A percentile compares a stretch with the other conserved stretches of the same genome.
Conservation (phyloP, 352 stramenopile species). For the Pythium plurisporium region DNA sequence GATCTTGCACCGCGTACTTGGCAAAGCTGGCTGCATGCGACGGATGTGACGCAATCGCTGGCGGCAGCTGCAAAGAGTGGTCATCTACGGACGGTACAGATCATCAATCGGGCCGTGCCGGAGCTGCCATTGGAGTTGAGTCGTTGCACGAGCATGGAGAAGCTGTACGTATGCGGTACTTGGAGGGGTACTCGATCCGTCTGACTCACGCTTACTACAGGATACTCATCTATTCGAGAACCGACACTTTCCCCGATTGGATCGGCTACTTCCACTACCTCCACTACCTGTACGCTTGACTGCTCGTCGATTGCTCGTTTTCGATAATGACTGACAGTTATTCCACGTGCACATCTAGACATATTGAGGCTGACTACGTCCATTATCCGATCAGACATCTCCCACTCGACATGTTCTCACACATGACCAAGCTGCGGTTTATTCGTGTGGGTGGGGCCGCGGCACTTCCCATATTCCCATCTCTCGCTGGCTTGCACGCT, state of each 20-base stretch:
- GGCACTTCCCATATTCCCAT: slow-evolving; percentile 11
- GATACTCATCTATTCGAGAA: slow-evolving; percentile 29
- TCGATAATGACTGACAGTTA: too few species aligned
- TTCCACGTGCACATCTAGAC: too few species aligned
- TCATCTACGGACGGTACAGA: slow-evolving; percentile 21
- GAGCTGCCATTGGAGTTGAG: slow-evolving; percentile 12
- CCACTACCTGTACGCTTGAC: slow-evolving; percentile 27
- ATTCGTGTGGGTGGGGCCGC: slow-evolving; percentile 12
- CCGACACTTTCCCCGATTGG: slow-evolving; percentile 17
- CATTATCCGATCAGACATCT: slow-evolving; percentile 2
- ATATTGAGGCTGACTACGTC: slow-evolving; percentile 17
- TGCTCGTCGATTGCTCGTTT: too few species aligned
- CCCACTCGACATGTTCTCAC: slow-evolving; percentile 7
- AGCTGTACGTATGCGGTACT: slow-evolving; percentile 24
- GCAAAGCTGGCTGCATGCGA: slow-evolving; percentile 14
- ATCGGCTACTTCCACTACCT: slow-evolving; percentile 12
- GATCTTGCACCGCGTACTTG: background rate
- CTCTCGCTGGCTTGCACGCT: background rate
- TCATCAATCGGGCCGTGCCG: slow-evolving; percentile 21
- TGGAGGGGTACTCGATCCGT: too few species aligned
- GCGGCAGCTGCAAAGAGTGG: slow-evolving; percentile 8
- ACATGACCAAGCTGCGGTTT: slow-evolving; percentile 15
- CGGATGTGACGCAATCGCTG: slow-evolving; percentile 11
- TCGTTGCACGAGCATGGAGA: slow-evolving; percentile 16
- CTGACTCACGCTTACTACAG: too few species aligned